Base-by-base conservation (phyloP, 1,284 basidiomycete genomes). In the Fistulina hepatica region DNA sequence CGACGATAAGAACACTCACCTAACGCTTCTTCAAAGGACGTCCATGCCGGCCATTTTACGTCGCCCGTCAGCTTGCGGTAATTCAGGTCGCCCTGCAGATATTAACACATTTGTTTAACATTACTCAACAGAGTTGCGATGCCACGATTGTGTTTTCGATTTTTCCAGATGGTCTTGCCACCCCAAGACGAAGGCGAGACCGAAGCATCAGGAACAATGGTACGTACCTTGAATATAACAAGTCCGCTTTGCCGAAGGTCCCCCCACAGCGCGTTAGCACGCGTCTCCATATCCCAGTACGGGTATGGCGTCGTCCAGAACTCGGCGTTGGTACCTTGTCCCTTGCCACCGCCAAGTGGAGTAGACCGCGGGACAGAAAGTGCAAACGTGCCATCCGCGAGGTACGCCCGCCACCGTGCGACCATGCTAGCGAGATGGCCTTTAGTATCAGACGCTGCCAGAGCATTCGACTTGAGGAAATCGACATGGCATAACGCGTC, bases 1-100 rank as follows among this genome's bases (percentile, higher is more conserved):
- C n/a, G n/a, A n/a, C n/a, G n/a, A n/a, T n/a, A 13, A 37, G 39
- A 21, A 21, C 25, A 43, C 61, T 51, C 53, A 76, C 92, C 93
- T 8, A 97, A 58, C 0, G 91, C 90, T 6, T 69, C 63, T 21
- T 69, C 61, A 58, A 97, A 93, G 0, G 82, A 63, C 0, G 90
- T 92, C 28, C 76, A 81, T 0, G 79, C 71, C 0, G 86, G 84
- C 94, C 94, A 98, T 49, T 70, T 68, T 12, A 90, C 71, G 55
- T 98, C 94, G 8, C 85, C 86, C 0, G 91, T 85, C 20, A 98
- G 69, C 84, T 88, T 90, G 56, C 85, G 74, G 57, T 89, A 92
- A 54, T 16, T 19, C n/a, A 20, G 32, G 43, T 19, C 25, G 17
- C 20, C 15, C 34, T 11, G 28, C 6, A 61, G 73, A 58, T 43